These are phyloP conservation scores for Arbutus unedo DNA, from an alignment of 148 eudicot genomes.

Conservation along the genomic window DNA sequence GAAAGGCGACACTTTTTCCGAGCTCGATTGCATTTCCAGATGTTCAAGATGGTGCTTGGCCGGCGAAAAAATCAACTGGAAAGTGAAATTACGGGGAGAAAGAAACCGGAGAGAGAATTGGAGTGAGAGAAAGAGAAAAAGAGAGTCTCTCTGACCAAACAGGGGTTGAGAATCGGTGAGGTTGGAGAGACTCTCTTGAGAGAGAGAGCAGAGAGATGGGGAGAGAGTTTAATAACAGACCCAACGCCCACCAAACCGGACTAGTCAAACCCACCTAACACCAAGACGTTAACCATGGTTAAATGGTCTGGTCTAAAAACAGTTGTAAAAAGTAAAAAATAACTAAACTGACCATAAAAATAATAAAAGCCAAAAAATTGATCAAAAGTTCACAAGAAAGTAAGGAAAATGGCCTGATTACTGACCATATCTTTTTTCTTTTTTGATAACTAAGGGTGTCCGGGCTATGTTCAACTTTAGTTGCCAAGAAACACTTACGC, in stretches of 20 bases:
- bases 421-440: no score
- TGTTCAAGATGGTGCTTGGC: background rate
- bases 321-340: no score
- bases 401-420: no score
- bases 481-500: no score
- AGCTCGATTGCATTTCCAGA: constrained; percentile 35
- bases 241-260: constrained; percentile 30
- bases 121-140: background rate
- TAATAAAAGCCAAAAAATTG: no score
- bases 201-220: constrained; percentile 8
- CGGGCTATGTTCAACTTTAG: no score
- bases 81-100: background rate
- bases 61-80: constrained; percentile 11
- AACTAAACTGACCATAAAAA: no score
- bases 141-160: background rate
- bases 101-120: background rate
- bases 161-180: background rate
- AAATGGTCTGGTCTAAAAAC: background rate
- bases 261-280: constrained; percentile 30
- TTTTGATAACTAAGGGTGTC: no score
- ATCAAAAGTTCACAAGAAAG: no score
- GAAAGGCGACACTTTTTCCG: constrained; percentile 62
- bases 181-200: constrained; percentile 16
- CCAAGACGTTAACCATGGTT: constrained; percentile 21
- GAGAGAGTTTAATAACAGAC: constrained; percentile 15